Conservation (phyloP, 306 rosid genomes). For the Pterocarpus macrocarpus region DNA sequence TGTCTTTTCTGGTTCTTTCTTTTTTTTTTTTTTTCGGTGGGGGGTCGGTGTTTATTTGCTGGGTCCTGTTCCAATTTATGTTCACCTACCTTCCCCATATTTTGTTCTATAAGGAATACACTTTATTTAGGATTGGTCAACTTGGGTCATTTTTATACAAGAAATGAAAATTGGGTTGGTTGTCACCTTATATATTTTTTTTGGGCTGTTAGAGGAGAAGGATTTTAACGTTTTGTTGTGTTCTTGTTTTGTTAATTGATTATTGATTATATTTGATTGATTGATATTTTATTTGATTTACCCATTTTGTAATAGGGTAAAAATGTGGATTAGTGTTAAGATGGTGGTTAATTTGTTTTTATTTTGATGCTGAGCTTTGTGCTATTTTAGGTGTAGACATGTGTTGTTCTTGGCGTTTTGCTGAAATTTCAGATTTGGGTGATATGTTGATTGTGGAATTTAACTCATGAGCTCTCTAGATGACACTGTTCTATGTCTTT, state of each 20-base stretch:
- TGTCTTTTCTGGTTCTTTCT: slow-evolving; percentile 5
- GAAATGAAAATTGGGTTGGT: slow-evolving; percentile 28
- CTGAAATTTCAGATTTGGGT: slow-evolving; percentile 37
- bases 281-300: slow-evolving; percentile 28
- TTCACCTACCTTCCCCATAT: background rate
- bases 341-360: background rate
- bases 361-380: slow-evolving; percentile 25
- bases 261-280: background rate
- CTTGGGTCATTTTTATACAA: slow-evolving; percentile 29
- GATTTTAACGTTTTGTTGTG: slow-evolving; percentile 3
- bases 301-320: background rate
- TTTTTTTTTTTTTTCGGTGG: background rate
- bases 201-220: slow-evolving; percentile 28
- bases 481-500: slow-evolving; percentile 6
- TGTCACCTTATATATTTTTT: background rate
- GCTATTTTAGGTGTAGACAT: background rate
- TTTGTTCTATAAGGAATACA: background rate
- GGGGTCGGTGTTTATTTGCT: background rate
- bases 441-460: slow-evolving; percentile 31
- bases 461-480: slow-evolving; percentile 16
- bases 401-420: slow-evolving; percentile 1
- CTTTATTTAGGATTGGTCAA: slow-evolving; percentile 45
- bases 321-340: background rate
- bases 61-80: slow-evolving; percentile 35
- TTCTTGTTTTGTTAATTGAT: background rate